Conservation (phyloP, 2,329 filamentous ascomycete species). For the Didymella glomerata region DNA sequence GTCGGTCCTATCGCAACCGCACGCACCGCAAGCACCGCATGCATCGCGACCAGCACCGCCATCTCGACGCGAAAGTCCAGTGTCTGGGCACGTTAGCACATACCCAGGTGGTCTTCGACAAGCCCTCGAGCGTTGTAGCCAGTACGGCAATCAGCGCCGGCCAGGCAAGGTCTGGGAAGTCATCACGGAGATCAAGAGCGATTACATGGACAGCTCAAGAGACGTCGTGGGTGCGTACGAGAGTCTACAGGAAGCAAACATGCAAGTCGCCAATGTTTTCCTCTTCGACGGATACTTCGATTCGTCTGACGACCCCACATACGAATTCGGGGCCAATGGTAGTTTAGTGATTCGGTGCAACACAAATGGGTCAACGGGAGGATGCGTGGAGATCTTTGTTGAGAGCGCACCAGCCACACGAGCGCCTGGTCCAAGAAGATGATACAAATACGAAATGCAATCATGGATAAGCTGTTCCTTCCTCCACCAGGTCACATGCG, state of each 20-base stretch:
- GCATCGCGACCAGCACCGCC: constrained; percentile 1
- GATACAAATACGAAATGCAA: neutral
- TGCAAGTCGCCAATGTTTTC: constrained; percentile 4
- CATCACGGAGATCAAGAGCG: neutral
- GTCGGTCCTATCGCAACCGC: constrained; percentile 20
- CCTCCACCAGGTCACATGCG: neutral
- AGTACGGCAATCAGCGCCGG: neutral
- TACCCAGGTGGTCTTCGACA: constrained; percentile 22
- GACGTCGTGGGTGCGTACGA: constrained; percentile 1
- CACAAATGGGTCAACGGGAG: neutral
- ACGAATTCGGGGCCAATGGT: neutral
- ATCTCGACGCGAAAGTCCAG: constrained; percentile 3
- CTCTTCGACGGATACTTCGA: neutral
- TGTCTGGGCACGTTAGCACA: constrained; percentile 20
- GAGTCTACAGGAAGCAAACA: constrained; percentile 15
- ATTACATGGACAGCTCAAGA: neutral
- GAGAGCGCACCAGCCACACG: neutral
- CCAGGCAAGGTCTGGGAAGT: neutral
- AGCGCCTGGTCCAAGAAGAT: neutral
- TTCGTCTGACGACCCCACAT: neutral
- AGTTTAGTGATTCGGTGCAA: neutral
- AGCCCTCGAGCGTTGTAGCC: constrained; percentile 4
- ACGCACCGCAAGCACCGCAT: constrained; percentile 11
- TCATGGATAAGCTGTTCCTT: neutral
- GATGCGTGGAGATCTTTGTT: neutral